Evolutionary conservation across 1,284 basidiomycete genomes (phyloP), one percentile per base, ranked within the genome.

Genomic region (Cutaneotrichosporon sp.): DNA sequence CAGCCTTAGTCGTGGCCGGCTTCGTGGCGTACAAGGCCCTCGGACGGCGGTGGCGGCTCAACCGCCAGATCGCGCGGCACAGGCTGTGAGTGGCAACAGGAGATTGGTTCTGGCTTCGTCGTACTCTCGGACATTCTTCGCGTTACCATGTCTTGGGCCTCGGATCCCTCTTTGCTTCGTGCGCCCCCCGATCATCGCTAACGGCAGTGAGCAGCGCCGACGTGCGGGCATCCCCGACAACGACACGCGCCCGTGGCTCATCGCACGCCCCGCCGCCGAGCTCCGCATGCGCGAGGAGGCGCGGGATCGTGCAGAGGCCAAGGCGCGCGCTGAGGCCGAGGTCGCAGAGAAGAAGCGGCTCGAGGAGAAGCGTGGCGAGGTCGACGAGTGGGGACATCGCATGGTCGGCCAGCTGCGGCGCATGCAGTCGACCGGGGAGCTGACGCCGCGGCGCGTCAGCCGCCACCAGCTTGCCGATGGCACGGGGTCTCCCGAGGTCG

Each of bases 171-270:
- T 14, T 36, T n/a, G n/a, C n/a, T n/a, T 36, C 5, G 13, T 36
- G 11, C 34, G 4, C 43, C n/a, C 14, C 8, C 33, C 16, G 22
- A 49, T 27, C 27, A 20, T 9, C 8, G 27, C 54, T 60, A 52
- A 46, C 36, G 16, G 3, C 54, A 67, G 66, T 6, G 62, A 67
- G 13, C 58, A 64, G 45, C 66, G 66, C 24, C 58, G 66, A n/a
- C 63, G 62, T 52, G 66, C 66, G 4, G 66, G 66, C 31, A 67
- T 67, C 27, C 66, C 66, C 4, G 66, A 67, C 54, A 54, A 36
- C 25, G 66, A 67, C 50, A 64, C 55, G 43, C 62, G 66, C 8
- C 66, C 66, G 13, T 67, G 62, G 62, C 52, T 64, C 22, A 50
- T 67, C 24, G 66, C 66, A 7, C 55, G 58, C 14, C 62, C 63